Evolutionary conservation across 768 basidiomycete species (phyloP), one percentile per base, ranked within the genome.

Genomic region (Lactarius tabidus): DNA sequence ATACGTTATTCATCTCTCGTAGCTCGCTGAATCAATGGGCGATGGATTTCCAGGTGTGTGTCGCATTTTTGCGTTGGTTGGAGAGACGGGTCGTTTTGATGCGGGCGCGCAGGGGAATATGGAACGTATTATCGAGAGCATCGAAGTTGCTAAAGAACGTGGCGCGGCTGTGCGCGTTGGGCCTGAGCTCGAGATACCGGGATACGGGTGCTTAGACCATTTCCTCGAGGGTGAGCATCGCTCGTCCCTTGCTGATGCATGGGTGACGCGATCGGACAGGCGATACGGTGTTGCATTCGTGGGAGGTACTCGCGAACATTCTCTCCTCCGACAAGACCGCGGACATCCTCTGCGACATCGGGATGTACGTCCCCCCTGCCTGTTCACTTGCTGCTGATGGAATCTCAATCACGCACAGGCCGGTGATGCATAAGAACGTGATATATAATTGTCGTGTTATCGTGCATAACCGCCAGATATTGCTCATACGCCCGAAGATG

Each of bases 21-120:
- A 96, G 94, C 74, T 95, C 94, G 18, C 80, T 99, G 33, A 96
- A 98, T 72, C 96, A 99, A 77, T 98, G 96, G 94, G 91, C 97
- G 8, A 78, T 98, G 43, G 96, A 98, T 75, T 98, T 98, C 67
- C 87, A 95, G 73, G 95, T 90, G 71, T 90, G 71, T 33, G 14
- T n/a, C 2, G 10, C 18, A 14, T 53, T 26, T 35, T 12, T 41
- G 20, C 57, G 17, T 59, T 15, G 26, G 4, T 45, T 17, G 23
- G 31, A 28, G 8, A 3, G 18, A 55, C 39, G 56, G 52, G 55
- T 9, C n/a, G 0, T 14, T 18, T 36, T 17, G 18, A 10, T 26
- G 48, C 17, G 29, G 1, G 12, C 1, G n/a, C 1, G 51, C 55
- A 97, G 93, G 97, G 97, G 31, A 99, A 98, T 74, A 85, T 90